Percentiles rank a stretch among this genome's conserved stretches.
These are phyloP conservation scores for Blastobotrys elegans DNA, from an alignment of 1,139 yeast species.

Conservation along the genomic window DNA sequence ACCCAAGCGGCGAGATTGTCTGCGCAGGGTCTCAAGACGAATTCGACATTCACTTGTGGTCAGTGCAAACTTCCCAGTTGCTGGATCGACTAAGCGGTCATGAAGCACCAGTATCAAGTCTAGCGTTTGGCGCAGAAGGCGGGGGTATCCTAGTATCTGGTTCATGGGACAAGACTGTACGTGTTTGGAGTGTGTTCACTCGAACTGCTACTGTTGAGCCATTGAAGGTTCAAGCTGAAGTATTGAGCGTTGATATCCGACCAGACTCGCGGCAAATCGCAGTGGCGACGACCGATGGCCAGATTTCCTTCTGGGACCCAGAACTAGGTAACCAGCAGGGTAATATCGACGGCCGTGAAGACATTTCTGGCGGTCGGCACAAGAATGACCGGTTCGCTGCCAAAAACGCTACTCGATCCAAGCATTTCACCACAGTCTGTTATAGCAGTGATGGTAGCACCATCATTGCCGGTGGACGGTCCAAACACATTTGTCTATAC, in stretches of 20 bases:
- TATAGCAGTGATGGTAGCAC: conserved; percentile 89
- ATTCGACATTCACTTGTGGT: conserved; percentile 92
- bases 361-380: conserved; percentile 83
- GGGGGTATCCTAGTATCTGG: conserved; percentile 83
- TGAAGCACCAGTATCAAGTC: conserved; percentile 89
- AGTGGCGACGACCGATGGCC: conserved; percentile 86
- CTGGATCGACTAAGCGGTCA: conserved; percentile 85
- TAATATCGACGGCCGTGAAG: conserved; percentile 79
- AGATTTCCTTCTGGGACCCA: conserved; percentile 75
- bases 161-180: conserved; percentile 92
- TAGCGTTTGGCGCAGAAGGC: conserved; percentile 76
- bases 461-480: conserved; percentile 88
- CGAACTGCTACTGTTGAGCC: conserved; percentile 82
- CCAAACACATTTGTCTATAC: conserved; percentile 84
- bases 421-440: conserved; percentile 72
- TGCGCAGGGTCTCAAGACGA: conserved; percentile 93
- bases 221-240: conserved; percentile 77
- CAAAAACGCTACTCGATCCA: conserved; percentile 76
- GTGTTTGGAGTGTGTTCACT: conserved; percentile 90
- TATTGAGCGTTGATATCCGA: conserved; percentile 75
- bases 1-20: conserved; percentile 95
- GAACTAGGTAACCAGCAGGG: conserved; percentile 78
- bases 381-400: conserved; percentile 76
- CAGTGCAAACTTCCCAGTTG: conserved; percentile 91
- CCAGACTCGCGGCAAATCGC: conserved; percentile 92